Conservation (phyloP, 192 early-diverging fungal genomes). For the Oehlia diaphana region DNA sequence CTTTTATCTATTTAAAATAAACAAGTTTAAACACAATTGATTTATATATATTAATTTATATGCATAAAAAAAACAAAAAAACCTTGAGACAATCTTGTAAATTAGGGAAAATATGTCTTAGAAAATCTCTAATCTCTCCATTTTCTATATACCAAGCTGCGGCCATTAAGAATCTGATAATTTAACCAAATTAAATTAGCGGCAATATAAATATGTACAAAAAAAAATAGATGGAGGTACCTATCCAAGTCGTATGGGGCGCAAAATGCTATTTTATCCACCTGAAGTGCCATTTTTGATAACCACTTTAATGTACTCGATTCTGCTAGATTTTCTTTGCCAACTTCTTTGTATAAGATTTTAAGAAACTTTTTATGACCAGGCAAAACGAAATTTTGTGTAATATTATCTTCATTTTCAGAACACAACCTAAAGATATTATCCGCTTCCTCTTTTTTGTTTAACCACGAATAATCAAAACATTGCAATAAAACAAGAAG, state of each 20-base stretch:
- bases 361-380: background rate
- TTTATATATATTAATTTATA: background rate
- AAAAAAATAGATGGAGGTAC: background rate
- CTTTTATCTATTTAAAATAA: background rate
- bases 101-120: conserved; percentile 1
- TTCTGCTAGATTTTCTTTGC: background rate
- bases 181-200: background rate
- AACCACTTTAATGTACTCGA: background rate
- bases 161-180: background rate
- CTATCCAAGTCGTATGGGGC: conserved; percentile 15
- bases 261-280: conserved; percentile 13
- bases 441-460: background rate
- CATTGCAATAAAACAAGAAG: background rate
- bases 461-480: conserved; percentile 20
- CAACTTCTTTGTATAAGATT: background rate
- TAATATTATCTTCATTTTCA: conserved; percentile 7
- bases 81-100: conserved; percentile 1
- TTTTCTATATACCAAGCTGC: conserved; percentile 12
- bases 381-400: conserved; percentile 16
- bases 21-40: background rate
- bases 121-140: background rate
- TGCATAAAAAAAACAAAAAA: background rate
- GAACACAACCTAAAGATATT: background rate
- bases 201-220: too few relatives aligned
- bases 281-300: background rate